Evolutionary conservation across 2,329 filamentous ascomycete species (phyloP).

Genomic region (Diaporthe ampelina): DNA sequence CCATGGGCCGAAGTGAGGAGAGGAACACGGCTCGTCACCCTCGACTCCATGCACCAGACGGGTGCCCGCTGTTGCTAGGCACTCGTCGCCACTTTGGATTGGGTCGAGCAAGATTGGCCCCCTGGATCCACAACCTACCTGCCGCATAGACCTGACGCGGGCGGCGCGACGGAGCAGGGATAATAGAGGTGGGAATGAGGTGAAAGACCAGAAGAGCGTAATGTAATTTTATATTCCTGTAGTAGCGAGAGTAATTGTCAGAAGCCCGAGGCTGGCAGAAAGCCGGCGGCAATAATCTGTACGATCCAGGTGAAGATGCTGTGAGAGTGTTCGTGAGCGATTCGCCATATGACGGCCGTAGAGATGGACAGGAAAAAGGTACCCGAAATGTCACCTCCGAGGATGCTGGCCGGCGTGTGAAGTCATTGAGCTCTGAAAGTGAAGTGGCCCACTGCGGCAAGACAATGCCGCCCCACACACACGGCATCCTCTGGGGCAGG

Average conservation of each 20-base stretch:
- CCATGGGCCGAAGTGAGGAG: slow-evolving; percentile 29
- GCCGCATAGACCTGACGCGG: not conserved
- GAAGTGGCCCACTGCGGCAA: not conserved
- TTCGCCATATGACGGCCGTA: too few species aligned
- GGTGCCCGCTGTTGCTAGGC: not conserved
- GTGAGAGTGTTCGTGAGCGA: not conserved
- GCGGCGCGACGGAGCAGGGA: slow-evolving; percentile 12
- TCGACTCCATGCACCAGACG: slow-evolving; percentile 25
- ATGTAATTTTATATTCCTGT: slow-evolving; percentile 31
- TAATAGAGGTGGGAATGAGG: slow-evolving; percentile 11
- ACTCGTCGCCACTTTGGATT: not conserved
- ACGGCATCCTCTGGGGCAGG: not conserved
- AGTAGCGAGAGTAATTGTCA: slow-evolving; percentile 29
- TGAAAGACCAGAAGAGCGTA: slow-evolving; percentile 19
- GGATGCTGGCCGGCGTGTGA: not conserved
- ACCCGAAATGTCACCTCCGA: too few species aligned
- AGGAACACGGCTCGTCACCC: slow-evolving; percentile 21
- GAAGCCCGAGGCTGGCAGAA: not conserved
- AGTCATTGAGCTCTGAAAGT: not conserved
- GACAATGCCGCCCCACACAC: slow-evolving; percentile 4
- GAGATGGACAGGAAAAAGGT: not conserved
- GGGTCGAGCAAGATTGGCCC: not conserved
- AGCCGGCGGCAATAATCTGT: slow-evolving; percentile 11
- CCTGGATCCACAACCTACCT: not conserved
- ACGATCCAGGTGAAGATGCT: not conserved